These are phyloP conservation scores for Medicago truncatula DNA, from an alignment of 306 rosid species.

Conservation along the genomic window DNA sequence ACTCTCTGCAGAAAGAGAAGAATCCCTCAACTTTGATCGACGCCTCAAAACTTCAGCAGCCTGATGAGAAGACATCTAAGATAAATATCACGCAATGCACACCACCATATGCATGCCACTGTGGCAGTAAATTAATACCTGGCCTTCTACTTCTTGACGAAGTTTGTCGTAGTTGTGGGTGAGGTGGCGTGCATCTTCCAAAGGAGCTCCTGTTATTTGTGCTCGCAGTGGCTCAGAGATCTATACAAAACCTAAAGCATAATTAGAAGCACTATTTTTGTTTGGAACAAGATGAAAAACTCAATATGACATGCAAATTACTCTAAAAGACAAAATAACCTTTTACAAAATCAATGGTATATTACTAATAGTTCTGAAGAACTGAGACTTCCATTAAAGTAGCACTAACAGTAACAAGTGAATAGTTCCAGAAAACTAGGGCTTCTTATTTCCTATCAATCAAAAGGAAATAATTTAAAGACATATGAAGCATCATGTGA, in stretches of 20 bases:
- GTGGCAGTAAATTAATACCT: conserved; percentile 60
- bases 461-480: conserved; percentile 13
- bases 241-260: conserved; percentile 70
- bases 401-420: conserved; percentile 1
- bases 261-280: conserved; percentile 49
- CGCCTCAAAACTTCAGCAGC: conserved; percentile 95
- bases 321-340: neutral
- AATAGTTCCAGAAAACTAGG: conserved; percentile 11
- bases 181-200: conserved; percentile 97
- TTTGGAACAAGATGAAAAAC: conserved; percentile 21
- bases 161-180: conserved; percentile 81
- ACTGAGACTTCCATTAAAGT: neutral
- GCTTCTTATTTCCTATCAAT: conserved; percentile 12
- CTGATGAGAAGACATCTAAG: conserved; percentile 59
- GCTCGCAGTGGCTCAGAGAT: conserved; percentile 83
- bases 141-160: conserved; percentile 83
- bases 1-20: conserved; percentile 79
- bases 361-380: conserved; percentile 21
- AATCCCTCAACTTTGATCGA: conserved; percentile 70
- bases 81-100: conserved; percentile 44
- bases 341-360: neutral
- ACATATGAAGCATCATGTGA: conserved; percentile 9
- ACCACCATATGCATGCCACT: conserved; percentile 43
- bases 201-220: conserved; percentile 89
- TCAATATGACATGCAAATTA: conserved; percentile 23